Conservation (phyloP, 805 yeast genomes). For the Candida morakotiae region DNA sequence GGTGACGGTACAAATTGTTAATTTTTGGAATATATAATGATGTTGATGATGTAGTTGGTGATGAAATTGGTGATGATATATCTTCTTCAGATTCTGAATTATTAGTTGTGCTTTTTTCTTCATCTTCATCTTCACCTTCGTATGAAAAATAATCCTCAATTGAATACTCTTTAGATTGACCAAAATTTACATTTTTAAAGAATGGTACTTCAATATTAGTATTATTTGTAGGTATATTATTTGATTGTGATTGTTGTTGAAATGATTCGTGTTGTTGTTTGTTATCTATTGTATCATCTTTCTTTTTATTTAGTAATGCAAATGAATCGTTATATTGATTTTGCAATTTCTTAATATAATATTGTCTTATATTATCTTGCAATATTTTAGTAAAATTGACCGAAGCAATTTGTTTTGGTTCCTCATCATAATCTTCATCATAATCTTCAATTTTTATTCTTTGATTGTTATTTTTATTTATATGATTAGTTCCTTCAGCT, state of each 20-base stretch:
- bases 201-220: slow-evolving; percentile 24
- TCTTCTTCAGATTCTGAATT: not conserved
- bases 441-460: slow-evolving; percentile 5
- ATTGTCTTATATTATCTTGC: slow-evolving; percentile 34
- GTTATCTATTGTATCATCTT: slow-evolving; percentile 6
- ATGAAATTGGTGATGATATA: slow-evolving; percentile 5
- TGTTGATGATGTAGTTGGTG: slow-evolving; percentile 8
- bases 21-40: slow-evolving; percentile 10
- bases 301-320: slow-evolving; percentile 22
- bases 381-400: slow-evolving; percentile 34
- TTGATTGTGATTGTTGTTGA: not conserved
- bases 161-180: slow-evolving; percentile 20
- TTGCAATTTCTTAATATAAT: slow-evolving; percentile 22
- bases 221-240: not conserved
- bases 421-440: slow-evolving; percentile 12
- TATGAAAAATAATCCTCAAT: slow-evolving; percentile 35
- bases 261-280: no score
- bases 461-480: slow-evolving; percentile 7
- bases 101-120: slow-evolving; percentile 10
- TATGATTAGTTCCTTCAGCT: no score
- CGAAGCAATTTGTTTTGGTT: slow-evolving; percentile 13
- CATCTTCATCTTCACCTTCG: slow-evolving; percentile 21
- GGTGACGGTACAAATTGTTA: slow-evolving; percentile 6
- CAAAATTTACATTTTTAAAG: slow-evolving; percentile 33
- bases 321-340: slow-evolving; percentile 31